A percentile compares a stretch with the other conserved stretches of the same genome.
Conservation (phyloP, 192 early-diverging fungal species). For the Backusella circina region DNA sequence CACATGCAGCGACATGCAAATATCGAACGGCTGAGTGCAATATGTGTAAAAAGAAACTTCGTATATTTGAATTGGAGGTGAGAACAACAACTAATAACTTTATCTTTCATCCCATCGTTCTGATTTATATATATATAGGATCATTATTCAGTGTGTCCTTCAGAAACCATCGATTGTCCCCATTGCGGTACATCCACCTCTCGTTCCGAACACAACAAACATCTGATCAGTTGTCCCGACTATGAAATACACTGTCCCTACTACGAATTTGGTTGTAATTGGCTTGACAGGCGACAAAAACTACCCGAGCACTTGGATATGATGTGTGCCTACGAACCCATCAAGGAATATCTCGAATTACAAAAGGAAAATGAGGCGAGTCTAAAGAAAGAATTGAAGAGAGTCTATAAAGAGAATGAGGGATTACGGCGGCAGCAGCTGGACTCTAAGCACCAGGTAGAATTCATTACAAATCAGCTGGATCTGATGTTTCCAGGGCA, state of each 20-base stretch:
- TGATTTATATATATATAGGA: slow-evolving; percentile 23
- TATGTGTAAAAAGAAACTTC: slow-evolving; percentile 53
- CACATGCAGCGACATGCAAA: slow-evolving; percentile 55
- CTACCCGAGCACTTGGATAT: slow-evolving; percentile 36
- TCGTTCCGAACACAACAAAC: slow-evolving; percentile 37
- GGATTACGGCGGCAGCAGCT: background rate
- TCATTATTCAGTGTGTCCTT: slow-evolving; percentile 53
- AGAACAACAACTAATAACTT: background rate
- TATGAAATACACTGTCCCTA: slow-evolving; percentile 38
- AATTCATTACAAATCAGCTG: slow-evolving; percentile 11
- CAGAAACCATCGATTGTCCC: slow-evolving; percentile 50
- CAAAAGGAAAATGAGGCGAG: slow-evolving; percentile 42
- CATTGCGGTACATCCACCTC: slow-evolving; percentile 45
- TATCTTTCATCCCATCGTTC: background rate
- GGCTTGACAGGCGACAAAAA: slow-evolving; percentile 47
- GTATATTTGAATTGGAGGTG: slow-evolving; percentile 39
- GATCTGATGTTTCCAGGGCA: slow-evolving; percentile 28
- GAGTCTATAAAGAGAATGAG: slow-evolving; percentile 33
- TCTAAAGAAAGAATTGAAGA: slow-evolving; percentile 43
- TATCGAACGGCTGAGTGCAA: slow-evolving; percentile 49
- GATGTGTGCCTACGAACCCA: slow-evolving; percentile 58
- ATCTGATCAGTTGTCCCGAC: slow-evolving; percentile 43
- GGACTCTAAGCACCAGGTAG: slow-evolving; percentile 1
- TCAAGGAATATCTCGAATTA: slow-evolving; percentile 48
- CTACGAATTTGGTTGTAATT: slow-evolving; percentile 55